Conservation (phyloP, 805 yeast species). For the Lipomyces yamadae region DNA sequence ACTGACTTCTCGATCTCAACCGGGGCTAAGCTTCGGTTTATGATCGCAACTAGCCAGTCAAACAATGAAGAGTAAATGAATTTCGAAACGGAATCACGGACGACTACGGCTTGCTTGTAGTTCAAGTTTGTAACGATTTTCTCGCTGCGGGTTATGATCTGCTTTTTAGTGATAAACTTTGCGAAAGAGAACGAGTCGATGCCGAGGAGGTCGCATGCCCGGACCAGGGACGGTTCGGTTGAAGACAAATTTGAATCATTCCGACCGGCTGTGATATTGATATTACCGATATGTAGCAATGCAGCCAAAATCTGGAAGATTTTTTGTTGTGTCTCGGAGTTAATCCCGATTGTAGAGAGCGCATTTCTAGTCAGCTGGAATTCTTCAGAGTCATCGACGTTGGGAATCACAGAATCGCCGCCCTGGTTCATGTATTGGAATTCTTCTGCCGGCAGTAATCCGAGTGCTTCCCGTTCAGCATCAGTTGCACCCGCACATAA, state of each 20-base stretch:
- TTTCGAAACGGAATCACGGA: slow-evolving; percentile 96
- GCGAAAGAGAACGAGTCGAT: slow-evolving; percentile 74
- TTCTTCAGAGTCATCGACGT: slow-evolving; percentile 83
- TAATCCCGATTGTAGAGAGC: slow-evolving; percentile 76
- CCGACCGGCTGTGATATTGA: slow-evolving; percentile 81
- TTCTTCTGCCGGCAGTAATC: slow-evolving; percentile 67
- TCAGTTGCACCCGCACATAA: slow-evolving; percentile 68
- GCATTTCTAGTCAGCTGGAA: slow-evolving; percentile 78
- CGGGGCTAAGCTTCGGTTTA: slow-evolving; percentile 81
- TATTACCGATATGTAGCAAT: slow-evolving; percentile 89
- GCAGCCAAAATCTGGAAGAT: slow-evolving; percentile 86
- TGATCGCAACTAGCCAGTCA: slow-evolving; percentile 90
- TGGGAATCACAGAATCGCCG: slow-evolving; percentile 67
- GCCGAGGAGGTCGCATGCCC: slow-evolving; percentile 84
- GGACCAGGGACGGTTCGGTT: slow-evolving; percentile 83
- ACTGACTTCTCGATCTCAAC: slow-evolving; percentile 64
- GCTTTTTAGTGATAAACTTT: slow-evolving; percentile 92
- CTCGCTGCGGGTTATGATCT: slow-evolving; percentile 89
- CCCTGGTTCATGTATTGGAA: slow-evolving; percentile 89
- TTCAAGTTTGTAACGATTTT: slow-evolving; percentile 83
- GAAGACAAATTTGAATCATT: slow-evolving; percentile 78
- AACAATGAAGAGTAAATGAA: slow-evolving; percentile 89
- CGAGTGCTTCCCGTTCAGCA: slow-evolving; percentile 60
- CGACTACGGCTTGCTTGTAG: slow-evolving; percentile 82
- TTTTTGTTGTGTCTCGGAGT: slow-evolving; percentile 59